Evolutionary conservation across 2,329 filamentous ascomycete genomes (phyloP).

Genomic region (Cryphonectria nitschkei): DNA sequence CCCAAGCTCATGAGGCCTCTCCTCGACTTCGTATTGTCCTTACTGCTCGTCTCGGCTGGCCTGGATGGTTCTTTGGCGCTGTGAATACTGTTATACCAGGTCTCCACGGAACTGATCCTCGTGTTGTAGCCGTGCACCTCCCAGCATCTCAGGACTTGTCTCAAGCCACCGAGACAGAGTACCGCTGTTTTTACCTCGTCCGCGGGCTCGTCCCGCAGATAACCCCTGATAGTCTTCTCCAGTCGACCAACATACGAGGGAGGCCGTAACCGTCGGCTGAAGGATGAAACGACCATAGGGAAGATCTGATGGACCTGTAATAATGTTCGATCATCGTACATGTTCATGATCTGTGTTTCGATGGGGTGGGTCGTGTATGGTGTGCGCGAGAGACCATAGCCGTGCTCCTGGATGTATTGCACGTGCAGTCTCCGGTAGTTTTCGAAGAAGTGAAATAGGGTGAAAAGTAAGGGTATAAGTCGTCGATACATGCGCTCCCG

Average conservation of each 20-base stretch:
- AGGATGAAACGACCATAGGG: conserved; percentile 66
- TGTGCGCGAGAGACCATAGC: conserved; percentile 53
- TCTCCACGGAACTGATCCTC: conserved; percentile 61
- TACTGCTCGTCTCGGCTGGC: conserved; percentile 47
- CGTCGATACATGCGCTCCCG: conserved; percentile 66
- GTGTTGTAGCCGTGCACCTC: conserved; percentile 69
- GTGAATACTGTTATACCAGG: conserved; percentile 58
- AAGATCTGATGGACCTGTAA: conserved; percentile 67
- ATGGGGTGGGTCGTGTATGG: conserved; percentile 67
- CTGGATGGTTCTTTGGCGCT: conserved; percentile 19
- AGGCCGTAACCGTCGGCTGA: conserved; percentile 63
- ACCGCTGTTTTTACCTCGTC: conserved; percentile 67
- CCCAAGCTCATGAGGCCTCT: conserved; percentile 57
- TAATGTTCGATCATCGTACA: conserved; percentile 67
- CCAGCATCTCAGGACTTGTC: conserved; percentile 67
- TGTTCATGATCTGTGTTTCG: conserved; percentile 63
- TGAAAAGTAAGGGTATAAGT: conserved; percentile 66
- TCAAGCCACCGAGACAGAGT: conserved; percentile 62
- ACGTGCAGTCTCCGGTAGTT: conserved; percentile 64
- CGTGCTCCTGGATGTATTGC: conserved; percentile 57
- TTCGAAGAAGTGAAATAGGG: conserved; percentile 70
- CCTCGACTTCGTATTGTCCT: conserved; percentile 50
- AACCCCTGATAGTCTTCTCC: conserved; percentile 65
- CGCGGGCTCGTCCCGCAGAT: conserved; percentile 63
- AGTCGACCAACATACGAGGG: conserved; percentile 67